Conservation (phyloP, 176 grass and related monocot species). For the Bolboschoenus planiculmis region DNA sequence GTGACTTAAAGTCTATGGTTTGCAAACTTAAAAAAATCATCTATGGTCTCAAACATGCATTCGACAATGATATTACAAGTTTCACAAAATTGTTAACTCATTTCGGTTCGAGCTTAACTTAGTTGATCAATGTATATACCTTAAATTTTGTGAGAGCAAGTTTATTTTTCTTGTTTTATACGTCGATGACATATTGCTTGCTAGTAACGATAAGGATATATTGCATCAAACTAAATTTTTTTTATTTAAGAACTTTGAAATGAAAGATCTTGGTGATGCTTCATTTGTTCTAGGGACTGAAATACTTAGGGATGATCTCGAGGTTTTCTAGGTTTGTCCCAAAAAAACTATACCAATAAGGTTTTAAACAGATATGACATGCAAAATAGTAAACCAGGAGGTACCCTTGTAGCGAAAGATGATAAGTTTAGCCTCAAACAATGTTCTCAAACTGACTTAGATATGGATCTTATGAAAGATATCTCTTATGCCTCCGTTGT, state of each 20-base stretch:
- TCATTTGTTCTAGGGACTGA: background rate
- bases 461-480: too few relatives aligned
- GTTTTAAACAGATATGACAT: too few relatives aligned
- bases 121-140: background rate
- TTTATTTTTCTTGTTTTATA: too few relatives aligned
- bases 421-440: too few relatives aligned
- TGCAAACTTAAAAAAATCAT: background rate
- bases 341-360: too few relatives aligned
- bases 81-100: background rate
- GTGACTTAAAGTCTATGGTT: background rate
- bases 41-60: too few relatives aligned
- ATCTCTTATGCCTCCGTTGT: too few relatives aligned
- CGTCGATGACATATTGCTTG: background rate
- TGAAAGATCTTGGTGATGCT: background rate
- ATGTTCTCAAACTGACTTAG: too few relatives aligned
- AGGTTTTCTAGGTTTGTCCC: background rate
- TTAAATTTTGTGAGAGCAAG: background rate
- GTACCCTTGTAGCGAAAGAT: too few relatives aligned
- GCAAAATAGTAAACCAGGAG: too few relatives aligned
- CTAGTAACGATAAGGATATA: background rate
- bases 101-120: background rate
- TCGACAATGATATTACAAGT: background rate
- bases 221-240: background rate
- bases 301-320: background rate
- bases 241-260: too few relatives aligned